phyloP scores from a whole-genome alignment of 1,284 basidiomycete species.

The Austroboletus novae-zelandiae region DNA sequence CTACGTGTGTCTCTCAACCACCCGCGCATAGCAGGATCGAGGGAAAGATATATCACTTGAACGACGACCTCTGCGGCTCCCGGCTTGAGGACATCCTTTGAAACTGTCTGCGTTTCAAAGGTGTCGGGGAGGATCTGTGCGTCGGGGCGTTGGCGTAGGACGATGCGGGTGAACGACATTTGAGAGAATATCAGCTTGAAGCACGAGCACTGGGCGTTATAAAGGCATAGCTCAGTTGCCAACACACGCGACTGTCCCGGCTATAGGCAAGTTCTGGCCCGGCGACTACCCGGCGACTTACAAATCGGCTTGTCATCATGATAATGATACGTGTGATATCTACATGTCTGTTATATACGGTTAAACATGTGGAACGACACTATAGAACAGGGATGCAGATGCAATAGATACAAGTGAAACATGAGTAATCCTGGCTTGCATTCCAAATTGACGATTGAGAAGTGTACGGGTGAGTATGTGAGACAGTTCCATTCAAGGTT shows the following conservation, averaged over 20 bases:
- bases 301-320: neutral
- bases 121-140: slow-evolving; percentile 66
- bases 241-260: neutral
- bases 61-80: slow-evolving; percentile 64
- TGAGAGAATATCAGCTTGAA: slow-evolving; percentile 8
- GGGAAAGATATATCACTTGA: slow-evolving; percentile 69
- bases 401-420: slow-evolving; percentile 16
- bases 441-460: slow-evolving; percentile 6
- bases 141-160: slow-evolving; percentile 71
- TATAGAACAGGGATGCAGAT: slow-evolving; percentile 11
- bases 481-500: neutral
- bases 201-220: slow-evolving; percentile 13
- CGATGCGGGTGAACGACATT: slow-evolving; percentile 57
- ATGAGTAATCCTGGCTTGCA: slow-evolving; percentile 8
- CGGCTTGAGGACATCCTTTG: slow-evolving; percentile 52
- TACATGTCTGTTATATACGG: neutral
- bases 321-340: neutral
- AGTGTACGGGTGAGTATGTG: neutral
- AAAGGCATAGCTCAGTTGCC: neutral
- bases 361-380: slow-evolving; percentile 2
- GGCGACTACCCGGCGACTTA: neutral
- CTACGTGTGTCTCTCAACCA: slow-evolving; percentile 72
- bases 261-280: neutral
- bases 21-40: slow-evolving; percentile 86
- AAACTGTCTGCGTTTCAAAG: slow-evolving; percentile 61